These are phyloP conservation scores for Zangia roseola DNA, from an alignment of 768 basidiomycete genomes.

Conservation along the genomic window DNA sequence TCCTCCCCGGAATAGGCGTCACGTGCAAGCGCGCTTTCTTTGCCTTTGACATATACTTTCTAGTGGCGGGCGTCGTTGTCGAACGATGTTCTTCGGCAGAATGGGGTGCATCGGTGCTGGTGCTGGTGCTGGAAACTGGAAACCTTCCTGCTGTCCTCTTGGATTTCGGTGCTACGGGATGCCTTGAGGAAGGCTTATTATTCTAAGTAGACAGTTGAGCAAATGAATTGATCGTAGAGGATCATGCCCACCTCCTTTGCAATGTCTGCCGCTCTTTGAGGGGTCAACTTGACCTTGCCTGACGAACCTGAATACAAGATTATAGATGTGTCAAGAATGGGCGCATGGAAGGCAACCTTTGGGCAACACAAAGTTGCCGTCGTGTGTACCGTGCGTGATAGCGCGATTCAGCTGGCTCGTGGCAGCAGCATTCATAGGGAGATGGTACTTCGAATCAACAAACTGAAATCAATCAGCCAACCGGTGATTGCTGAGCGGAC, in stretches of 20 bases:
- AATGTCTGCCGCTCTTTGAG: conserved; percentile 7
- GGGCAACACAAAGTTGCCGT: conserved; percentile 53
- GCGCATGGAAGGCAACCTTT: conserved; percentile 37
- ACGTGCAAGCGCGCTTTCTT: conserved; percentile 21
- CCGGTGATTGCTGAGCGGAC: not conserved
- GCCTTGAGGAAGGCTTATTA: conserved; percentile 8
- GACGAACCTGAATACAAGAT: conserved; percentile 18
- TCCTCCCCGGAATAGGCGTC: conserved; percentile 4
- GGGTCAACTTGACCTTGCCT: conserved; percentile 27
- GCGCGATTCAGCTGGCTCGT: conserved; percentile 51
- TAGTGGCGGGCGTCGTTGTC: conserved; percentile 7
- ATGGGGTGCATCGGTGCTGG: not conserved
- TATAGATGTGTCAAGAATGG: not conserved
- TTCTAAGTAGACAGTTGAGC: conserved; percentile 6
- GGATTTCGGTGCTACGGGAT: not conserved
- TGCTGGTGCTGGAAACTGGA: no score
- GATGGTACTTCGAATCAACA: conserved; percentile 53
- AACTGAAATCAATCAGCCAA: conserved; percentile 34
- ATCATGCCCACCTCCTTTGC: conserved; percentile 15
- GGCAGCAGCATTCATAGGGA: conserved; percentile 45
- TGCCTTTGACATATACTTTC: conserved; percentile 24
- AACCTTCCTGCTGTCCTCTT: no score
- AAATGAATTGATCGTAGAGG: not conserved
- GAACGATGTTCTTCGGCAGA: not conserved
- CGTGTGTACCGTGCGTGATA: conserved; percentile 51